Conservation (phyloP, 164 flowering plant species). For the Aristolochia californica region DNA sequence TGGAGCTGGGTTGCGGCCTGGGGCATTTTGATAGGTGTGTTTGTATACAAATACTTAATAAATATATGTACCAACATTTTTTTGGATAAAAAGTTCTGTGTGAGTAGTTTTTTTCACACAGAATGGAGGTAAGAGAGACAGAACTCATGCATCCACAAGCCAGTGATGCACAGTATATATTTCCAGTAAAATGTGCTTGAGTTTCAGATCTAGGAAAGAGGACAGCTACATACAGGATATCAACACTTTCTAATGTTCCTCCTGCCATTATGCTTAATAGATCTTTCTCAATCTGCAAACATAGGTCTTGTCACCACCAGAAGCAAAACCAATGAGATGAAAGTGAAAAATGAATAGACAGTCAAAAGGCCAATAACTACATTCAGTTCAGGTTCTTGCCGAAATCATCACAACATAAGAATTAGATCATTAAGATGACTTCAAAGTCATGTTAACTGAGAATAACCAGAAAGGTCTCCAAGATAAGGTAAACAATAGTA, state of each 20-base stretch:
- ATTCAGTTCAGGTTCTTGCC: slow-evolving; percentile 90
- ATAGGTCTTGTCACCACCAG: background rate
- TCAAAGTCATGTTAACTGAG: too few relatives aligned
- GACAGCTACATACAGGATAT: slow-evolving; percentile 40
- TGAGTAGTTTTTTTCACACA: background rate
- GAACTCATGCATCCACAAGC: background rate
- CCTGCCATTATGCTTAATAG: slow-evolving; percentile 61
- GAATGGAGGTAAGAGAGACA: background rate
- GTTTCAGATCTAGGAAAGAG: too few relatives aligned
- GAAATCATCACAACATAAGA: slow-evolving; percentile 34
- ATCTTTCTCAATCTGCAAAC: slow-evolving; percentile 78
- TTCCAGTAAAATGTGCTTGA: background rate
- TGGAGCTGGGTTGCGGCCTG: too few relatives aligned
- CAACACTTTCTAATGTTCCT: slow-evolving; percentile 52
- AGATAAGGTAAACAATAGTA: too few relatives aligned
- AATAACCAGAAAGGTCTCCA: too few relatives aligned
- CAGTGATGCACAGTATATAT: background rate
- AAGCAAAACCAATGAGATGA: background rate
- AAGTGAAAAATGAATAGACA: background rate
- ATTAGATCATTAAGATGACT: background rate
- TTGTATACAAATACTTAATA: background rate
- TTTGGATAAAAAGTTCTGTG: too few relatives aligned
- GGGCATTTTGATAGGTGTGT: too few relatives aligned
- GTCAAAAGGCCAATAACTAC: slow-evolving; percentile 20
- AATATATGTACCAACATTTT: background rate